phyloP scores from a whole-genome alignment of 2,329 filamentous ascomycete species.

The Fusarium pilosicola region DNA sequence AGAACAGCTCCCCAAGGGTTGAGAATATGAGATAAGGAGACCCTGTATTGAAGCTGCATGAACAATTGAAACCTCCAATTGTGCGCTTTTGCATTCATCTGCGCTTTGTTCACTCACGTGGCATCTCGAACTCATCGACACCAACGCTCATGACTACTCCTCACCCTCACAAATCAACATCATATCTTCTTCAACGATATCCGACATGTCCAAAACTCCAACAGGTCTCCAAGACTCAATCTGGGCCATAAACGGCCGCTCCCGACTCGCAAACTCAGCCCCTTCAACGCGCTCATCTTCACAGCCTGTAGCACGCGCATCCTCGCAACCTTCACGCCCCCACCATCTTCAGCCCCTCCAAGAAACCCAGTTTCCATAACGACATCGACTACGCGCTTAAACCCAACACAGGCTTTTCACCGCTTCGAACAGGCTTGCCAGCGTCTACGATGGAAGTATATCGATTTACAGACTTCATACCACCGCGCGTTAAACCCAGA shows the following conservation, averaged over 20 bases:
- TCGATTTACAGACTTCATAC: constrained; percentile 68
- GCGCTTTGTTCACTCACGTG: not conserved
- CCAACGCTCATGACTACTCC: not conserved
- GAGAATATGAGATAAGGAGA: not conserved
- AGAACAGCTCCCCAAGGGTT: not conserved
- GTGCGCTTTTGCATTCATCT: not conserved
- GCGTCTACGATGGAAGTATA: constrained; percentile 71
- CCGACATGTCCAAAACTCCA: constrained; percentile 29
- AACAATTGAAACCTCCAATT: not conserved
- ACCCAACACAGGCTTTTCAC: constrained; percentile 57
- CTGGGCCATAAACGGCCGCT: constrained; percentile 33
- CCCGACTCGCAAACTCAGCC: constrained; percentile 1
- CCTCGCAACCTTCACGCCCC: not conserved
- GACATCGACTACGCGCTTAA: constrained; percentile 32
- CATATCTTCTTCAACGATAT: too few species aligned
- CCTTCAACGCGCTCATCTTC: constrained; percentile 19
- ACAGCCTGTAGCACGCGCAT: constrained; percentile 17
- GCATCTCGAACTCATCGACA: not conserved
- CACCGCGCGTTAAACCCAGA: constrained; percentile 57
- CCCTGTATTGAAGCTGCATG: rapidly evolving
- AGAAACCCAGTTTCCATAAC: not conserved
- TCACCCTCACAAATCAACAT: not conserved
- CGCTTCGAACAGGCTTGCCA: constrained; percentile 70
- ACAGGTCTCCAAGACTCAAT: constrained; percentile 40
- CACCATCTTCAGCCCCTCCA: not conserved